Conservation (phyloP, 2,329 filamentous ascomycete genomes). For the Talaromyces sp. region DNA sequence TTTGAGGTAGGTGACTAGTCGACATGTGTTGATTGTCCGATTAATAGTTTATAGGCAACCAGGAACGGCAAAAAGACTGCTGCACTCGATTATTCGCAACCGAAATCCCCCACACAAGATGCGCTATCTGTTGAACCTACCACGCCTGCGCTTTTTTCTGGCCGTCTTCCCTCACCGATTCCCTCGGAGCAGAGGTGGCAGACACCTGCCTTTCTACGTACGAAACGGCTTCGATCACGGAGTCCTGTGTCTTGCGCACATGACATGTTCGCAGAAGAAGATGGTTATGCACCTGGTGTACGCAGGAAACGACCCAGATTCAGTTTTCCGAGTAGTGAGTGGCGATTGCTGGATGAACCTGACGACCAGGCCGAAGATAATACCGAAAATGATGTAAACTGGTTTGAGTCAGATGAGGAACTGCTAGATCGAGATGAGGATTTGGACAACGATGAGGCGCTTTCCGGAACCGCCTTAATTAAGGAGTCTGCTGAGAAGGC, state of each 20-base stretch:
- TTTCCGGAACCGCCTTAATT: neutral
- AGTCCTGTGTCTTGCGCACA: constrained; percentile 61
- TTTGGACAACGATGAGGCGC: neutral
- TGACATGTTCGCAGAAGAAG: constrained; percentile 66
- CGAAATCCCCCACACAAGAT: constrained; percentile 24
- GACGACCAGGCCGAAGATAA: constrained; percentile 26
- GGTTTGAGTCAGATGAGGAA: constrained; percentile 17
- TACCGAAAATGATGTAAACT: neutral
- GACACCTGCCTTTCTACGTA: constrained; percentile 77
- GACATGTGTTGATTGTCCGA: neutral
- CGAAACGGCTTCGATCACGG: constrained; percentile 66
- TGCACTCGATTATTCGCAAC: constrained; percentile 53
- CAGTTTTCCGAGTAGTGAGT: constrained; percentile 62
- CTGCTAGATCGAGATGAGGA: constrained; percentile 8
- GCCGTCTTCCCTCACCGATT: neutral
- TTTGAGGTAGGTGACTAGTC: constrained; percentile 33
- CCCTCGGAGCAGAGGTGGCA: constrained; percentile 55
- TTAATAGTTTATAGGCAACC: constrained; percentile 24
- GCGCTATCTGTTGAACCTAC: neutral
- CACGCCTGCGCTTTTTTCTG: constrained; percentile 2
- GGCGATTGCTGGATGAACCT: constrained; percentile 71
- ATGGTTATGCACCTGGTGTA: constrained; percentile 57
- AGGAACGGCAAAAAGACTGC: constrained; percentile 25
- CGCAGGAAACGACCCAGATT: constrained; percentile 69
- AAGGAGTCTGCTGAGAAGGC: neutral